Evolutionary conservation across 2,329 filamentous ascomycete genomes (phyloP).

Genomic region (Exophiala sp.): DNA sequence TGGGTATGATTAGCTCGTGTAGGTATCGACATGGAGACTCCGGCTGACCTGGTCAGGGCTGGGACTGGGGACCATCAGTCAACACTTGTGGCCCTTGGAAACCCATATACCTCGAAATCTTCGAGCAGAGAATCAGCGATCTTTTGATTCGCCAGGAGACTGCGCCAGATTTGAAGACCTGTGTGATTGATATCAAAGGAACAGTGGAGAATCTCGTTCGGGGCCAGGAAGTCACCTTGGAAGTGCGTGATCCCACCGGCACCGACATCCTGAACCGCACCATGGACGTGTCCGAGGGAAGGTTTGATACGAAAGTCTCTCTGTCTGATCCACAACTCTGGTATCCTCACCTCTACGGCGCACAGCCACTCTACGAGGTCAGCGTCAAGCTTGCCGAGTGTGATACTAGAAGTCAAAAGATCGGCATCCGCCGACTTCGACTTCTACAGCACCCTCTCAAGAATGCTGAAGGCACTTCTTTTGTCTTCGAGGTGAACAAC

Average conservation of each 20-base stretch:
- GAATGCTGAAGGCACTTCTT: slow-evolving; percentile 57
- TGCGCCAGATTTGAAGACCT: no score
- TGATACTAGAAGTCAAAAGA: slow-evolving; percentile 45
- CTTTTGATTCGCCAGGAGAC: slow-evolving; percentile 46
- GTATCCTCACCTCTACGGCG: slow-evolving; percentile 59
- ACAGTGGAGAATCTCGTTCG: no score
- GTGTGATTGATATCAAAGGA: no score
- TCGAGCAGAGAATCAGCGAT: slow-evolving; percentile 56
- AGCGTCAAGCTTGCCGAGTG: slow-evolving; percentile 41
- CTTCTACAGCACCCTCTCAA: slow-evolving; percentile 37
- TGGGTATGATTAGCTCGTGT: slow-evolving; percentile 26
- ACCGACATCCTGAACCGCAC: no score
- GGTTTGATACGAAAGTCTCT: not conserved
- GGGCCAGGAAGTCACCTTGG: no score
- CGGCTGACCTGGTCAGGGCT: slow-evolving; percentile 40
- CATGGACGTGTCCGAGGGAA: no score
- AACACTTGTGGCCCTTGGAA: slow-evolving; percentile 65
- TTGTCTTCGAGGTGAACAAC: slow-evolving; percentile 63
- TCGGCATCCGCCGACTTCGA: slow-evolving; percentile 54
- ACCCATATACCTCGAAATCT: slow-evolving; percentile 64
- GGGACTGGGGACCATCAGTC: slow-evolving; percentile 67
- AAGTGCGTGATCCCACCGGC: no score
- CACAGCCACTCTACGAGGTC: slow-evolving; percentile 55
- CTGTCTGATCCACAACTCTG: slow-evolving; percentile 49
- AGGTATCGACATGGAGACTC: no score